Conservation (phyloP, 2,329 filamentous ascomycete genomes). For the Gaeumannomyces sp. region DNA sequence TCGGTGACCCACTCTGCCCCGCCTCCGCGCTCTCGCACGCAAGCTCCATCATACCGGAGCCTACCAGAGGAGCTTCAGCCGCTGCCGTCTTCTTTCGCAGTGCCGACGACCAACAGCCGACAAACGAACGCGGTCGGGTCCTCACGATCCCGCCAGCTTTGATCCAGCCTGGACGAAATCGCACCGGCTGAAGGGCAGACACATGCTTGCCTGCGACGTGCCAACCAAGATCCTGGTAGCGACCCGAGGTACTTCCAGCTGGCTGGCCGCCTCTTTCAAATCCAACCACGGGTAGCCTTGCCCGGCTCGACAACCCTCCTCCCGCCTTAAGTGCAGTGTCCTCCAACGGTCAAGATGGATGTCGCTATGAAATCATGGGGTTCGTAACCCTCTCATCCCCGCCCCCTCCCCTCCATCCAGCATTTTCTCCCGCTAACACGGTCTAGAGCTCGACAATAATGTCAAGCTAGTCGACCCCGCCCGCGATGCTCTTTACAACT, state of each 20-base stretch:
- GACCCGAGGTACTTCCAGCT: too few relatives aligned
- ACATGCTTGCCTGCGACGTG: too few relatives aligned
- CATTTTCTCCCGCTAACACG: neutral
- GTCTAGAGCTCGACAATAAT: slow-evolving; percentile 80
- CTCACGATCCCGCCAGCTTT: too few relatives aligned
- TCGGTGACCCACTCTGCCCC: neutral
- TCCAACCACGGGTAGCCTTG: too few relatives aligned
- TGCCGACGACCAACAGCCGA: too few relatives aligned
- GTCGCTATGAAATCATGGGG: slow-evolving; percentile 56
- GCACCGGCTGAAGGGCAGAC: too few relatives aligned
- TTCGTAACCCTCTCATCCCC: slow-evolving; percentile 25
- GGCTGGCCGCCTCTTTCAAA: too few relatives aligned
- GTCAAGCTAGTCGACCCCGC: slow-evolving; percentile 76
- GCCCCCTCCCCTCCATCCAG: too few relatives aligned
- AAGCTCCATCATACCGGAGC: neutral
- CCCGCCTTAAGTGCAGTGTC: neutral
- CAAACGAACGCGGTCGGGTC: too few relatives aligned
- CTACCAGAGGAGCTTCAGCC: neutral
- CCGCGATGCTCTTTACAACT: slow-evolving; percentile 87
- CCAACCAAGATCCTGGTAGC: too few relatives aligned
- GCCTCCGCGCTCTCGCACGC: neutral
- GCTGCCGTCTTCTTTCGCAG: neutral
- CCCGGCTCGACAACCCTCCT: neutral
- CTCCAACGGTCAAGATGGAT: slow-evolving; percentile 37
- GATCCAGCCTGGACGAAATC: too few relatives aligned